A percentile compares a stretch with the other conserved stretches of the same genome.
Conservation (phyloP, 495 filamentous ascomycete genomes). For the Neurospora sp. region DNA sequence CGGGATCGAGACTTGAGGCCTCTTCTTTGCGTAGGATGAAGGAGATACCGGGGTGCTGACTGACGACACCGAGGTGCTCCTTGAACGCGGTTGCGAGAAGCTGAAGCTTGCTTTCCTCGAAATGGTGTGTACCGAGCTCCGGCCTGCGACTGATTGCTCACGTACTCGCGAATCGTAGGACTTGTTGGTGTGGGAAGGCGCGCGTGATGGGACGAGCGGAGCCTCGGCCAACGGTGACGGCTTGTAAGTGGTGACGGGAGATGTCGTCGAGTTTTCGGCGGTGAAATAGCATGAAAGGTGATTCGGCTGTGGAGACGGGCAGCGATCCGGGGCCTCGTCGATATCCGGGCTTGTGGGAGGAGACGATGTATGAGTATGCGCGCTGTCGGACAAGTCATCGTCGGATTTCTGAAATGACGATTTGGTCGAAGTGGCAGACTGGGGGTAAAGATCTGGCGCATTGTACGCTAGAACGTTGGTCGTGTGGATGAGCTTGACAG, state of each 20-base stretch:
- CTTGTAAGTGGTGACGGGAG: slow-evolving; percentile 14
- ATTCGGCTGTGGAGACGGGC: slow-evolving; percentile 54
- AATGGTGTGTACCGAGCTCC: slow-evolving; percentile 34
- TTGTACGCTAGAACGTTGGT: slow-evolving; percentile 95
- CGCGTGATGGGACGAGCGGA: slow-evolving; percentile 61
- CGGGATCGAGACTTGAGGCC: slow-evolving; percentile 18
- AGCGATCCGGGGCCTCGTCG: slow-evolving; percentile 51
- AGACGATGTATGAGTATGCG: slow-evolving; percentile 46
- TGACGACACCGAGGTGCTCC: slow-evolving; percentile 24
- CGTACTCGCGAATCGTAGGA: slow-evolving; percentile 45
- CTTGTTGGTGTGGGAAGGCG: slow-evolving; percentile 77
- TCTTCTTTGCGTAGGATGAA: slow-evolving; percentile 25
- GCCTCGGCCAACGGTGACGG: slow-evolving; percentile 27
- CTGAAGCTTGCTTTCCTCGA: slow-evolving; percentile 36
- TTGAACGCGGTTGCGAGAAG: slow-evolving; percentile 39
- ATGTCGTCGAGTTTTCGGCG: slow-evolving; percentile 34
- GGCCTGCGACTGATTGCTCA: slow-evolving; percentile 48
- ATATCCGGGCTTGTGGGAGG: slow-evolving; percentile 64
- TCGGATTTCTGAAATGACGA: slow-evolving; percentile 41
- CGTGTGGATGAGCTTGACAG: slow-evolving; percentile 78
- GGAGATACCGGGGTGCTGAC: slow-evolving; percentile 24
- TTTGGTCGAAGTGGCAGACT: slow-evolving; percentile 45
- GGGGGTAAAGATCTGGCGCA: slow-evolving; percentile 64
- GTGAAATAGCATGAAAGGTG: slow-evolving; percentile 77
- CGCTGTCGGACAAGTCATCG: slow-evolving; percentile 48